Base-by-base conservation (phyloP, 1,284 basidiomycete species). In the Veloboletus limbatus region DNA sequence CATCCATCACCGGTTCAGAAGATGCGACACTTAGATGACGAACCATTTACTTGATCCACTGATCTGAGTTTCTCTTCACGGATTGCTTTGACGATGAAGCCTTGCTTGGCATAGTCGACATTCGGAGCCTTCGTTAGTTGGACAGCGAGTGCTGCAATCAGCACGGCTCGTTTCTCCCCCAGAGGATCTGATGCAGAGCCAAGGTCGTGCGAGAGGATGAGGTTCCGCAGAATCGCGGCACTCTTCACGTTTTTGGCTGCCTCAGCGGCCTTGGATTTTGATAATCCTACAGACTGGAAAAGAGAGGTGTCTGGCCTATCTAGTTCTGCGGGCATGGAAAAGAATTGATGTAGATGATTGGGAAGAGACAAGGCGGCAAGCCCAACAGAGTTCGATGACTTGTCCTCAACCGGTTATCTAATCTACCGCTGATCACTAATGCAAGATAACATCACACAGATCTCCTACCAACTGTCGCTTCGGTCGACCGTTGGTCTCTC, bases 41-140 rank as follows among this genome's bases (percentile, higher is more conserved):
- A 58, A 92, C 92, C 93, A 46, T 81, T 77, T 28, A 97, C 82
- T 72, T 97, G 95, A 63, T 98, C 96, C 6, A 82, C 78, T 31
- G 79, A 82, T 71, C 87, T 90, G 50, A 99, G 67, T 55, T 81
- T 79, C 18, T 80, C 85, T 49, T 83, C 78, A 20, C 85, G 63
- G 55, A 97, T 85, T 50, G 78, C 82, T 25, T 73, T 68, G 31
- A 93, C 76, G 16, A 88, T 69, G 63, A 86, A 94, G 44, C 71
- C 75, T 57, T 81, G 77, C 64, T 82, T 80, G n/a, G 69, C 70
- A 30, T 76, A 70, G 20, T 57, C 75, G 52, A 76, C 75, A 4
- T 54, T 54, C 8, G 63, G 62, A 0, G 68, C 66, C 64, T 89
- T 92, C 18, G 74, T 68, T 13, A 86, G 73, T 38, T 79, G 77